Evolutionary conservation across 331 rosid species (phyloP).

Genomic region (Rosa hybrid): DNA sequence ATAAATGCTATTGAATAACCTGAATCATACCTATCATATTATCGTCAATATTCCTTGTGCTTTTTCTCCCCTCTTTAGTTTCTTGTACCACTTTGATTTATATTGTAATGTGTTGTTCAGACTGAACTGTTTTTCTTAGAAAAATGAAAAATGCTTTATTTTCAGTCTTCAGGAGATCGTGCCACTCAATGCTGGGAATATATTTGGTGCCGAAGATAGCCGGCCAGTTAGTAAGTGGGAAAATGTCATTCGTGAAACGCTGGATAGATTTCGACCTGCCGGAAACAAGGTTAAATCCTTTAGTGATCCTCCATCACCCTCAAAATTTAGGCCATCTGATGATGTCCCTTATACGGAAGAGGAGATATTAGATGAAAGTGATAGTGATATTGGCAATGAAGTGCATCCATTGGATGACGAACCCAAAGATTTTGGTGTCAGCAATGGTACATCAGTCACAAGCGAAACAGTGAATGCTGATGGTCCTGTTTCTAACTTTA

Average conservation of each 20-base stretch:
- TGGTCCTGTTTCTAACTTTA: conserved; percentile 35
- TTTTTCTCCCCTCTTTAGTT: background rate
- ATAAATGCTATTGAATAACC: conserved; percentile 11
- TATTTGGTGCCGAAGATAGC: conserved; percentile 74
- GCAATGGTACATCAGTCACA: conserved; percentile 21
- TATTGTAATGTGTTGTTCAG: conserved; percentile 7
- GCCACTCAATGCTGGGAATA: conserved; percentile 82
- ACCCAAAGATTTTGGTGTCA: conserved; percentile 35
- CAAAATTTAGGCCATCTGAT: conserved; percentile 67
- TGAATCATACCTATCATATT: background rate
- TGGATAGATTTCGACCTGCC: conserved; percentile 55
- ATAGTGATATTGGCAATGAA: conserved; percentile 75
- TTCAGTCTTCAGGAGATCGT: conserved; percentile 96
- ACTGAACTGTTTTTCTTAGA: background rate
- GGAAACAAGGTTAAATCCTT: conserved; percentile 58
- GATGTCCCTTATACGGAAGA: conserved; percentile 67
- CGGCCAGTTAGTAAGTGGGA: conserved; percentile 85
- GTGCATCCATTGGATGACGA: conserved; percentile 68
- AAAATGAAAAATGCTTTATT: conserved; percentile 11
- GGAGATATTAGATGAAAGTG: conserved; percentile 69
- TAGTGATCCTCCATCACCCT: conserved; percentile 93
- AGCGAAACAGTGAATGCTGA: conserved; percentile 24
- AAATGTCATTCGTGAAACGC: conserved; percentile 62
- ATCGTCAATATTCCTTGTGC: background rate
- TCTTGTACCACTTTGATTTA: background rate